phyloP scores from a whole-genome alignment of 2,329 filamentous ascomycete species.

The Trichothecium roseum region DNA sequence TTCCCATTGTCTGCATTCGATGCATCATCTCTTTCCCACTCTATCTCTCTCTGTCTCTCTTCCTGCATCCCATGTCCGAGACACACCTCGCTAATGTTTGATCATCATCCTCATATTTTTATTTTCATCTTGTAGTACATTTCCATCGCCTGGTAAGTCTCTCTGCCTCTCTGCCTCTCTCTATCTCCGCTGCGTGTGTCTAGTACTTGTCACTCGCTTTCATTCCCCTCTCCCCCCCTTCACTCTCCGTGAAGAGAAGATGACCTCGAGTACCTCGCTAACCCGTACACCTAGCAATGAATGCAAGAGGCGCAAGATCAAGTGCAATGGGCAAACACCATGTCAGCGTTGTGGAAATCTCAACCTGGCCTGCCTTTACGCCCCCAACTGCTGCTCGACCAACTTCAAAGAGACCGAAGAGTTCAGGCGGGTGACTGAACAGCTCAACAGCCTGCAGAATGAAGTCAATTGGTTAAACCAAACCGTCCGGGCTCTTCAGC shows the following conservation, averaged over 20 bases:
- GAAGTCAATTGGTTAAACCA: slow-evolving; percentile 72
- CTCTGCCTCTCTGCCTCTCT: not conserved
- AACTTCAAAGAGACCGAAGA: slow-evolving; percentile 90
- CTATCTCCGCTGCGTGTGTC: no score
- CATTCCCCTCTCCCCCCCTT: no score
- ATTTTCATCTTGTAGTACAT: slow-evolving; percentile 40
- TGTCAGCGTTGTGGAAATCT: slow-evolving; percentile 61
- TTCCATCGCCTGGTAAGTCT: slow-evolving; percentile 48
- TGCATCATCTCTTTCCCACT: no score
- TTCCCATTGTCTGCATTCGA: no score
- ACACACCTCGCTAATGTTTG: no score
- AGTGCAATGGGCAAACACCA: slow-evolving; percentile 60
- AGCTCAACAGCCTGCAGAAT: slow-evolving; percentile 67
- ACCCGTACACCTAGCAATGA: slow-evolving; percentile 43
- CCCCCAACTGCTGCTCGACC: slow-evolving; percentile 57
- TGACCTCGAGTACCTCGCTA: no score
- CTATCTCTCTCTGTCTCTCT: no score
- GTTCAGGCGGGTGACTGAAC: slow-evolving; percentile 69
- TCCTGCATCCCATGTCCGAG: not conserved
- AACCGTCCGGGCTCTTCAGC: slow-evolving; percentile 58
- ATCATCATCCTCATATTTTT: not conserved
- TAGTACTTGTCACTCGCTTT: no score
- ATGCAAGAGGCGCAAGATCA: slow-evolving; percentile 66
- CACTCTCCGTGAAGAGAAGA: no score
- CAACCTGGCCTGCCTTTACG: slow-evolving; percentile 54